phyloP scores from a whole-genome alignment of 129 eudicot species.

The Erigeron canadensis region DNA sequence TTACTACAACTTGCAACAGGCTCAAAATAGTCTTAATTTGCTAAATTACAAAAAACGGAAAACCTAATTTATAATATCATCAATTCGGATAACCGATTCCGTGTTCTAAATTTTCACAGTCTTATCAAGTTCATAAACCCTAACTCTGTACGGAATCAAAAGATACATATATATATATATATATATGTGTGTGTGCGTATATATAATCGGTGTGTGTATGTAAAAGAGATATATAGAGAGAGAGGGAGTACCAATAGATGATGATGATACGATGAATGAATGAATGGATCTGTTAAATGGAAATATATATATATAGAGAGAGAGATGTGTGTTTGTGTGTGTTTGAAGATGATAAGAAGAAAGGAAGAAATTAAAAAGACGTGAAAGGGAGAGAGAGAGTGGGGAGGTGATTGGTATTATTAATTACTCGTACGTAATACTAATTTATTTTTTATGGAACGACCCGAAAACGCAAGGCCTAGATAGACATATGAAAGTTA shows the following conservation, averaged over 20 bases:
- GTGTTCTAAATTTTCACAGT: background rate
- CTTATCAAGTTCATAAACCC: constrained; percentile 28
- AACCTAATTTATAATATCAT: constrained; percentile 11
- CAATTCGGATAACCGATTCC: background rate
- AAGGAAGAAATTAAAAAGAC: constrained; percentile 8
- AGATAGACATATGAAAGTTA: too few relatives aligned
- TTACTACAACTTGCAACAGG: constrained; percentile 12
- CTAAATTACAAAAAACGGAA: background rate
- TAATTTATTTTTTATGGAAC: constrained; percentile 14
- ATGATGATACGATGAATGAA: background rate
- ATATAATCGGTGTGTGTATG: background rate
- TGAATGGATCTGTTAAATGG: constrained; percentile 28
- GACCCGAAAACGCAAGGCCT: constrained; percentile 19
- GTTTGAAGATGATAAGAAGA: constrained; percentile 36
- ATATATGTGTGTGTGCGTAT: background rate
- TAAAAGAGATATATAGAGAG: background rate
- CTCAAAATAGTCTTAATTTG: background rate
- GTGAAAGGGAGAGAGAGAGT: constrained; percentile 15
- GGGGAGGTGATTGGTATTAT: constrained; percentile 1
- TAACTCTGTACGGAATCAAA: constrained; percentile 29
- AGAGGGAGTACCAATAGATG: constrained; percentile 27
- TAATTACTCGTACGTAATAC: too few relatives aligned
- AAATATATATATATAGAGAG: background rate
- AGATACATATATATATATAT: background rate
- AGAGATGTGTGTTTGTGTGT: constrained; percentile 26